Evolutionary conservation across 2,329 filamentous ascomycete genomes (phyloP).

Genomic region (Diaporthe sp.): DNA sequence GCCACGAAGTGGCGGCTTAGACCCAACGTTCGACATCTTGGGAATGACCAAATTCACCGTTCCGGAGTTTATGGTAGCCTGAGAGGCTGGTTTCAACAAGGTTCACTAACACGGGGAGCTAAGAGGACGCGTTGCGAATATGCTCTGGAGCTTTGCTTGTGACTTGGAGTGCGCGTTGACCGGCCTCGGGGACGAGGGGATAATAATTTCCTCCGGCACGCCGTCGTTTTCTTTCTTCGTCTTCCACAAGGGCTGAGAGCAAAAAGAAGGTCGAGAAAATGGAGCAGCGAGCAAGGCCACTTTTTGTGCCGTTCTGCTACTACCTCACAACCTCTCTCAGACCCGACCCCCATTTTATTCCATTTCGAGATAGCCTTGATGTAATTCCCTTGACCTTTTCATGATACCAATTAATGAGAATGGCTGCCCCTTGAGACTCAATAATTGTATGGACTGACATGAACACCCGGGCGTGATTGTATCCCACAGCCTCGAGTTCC

Average conservation of each 20-base stretch:
- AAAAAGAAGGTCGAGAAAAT: conserved; percentile 20
- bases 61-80: conserved; percentile 36
- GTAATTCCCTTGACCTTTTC: conserved; percentile 62
- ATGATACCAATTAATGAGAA: conserved; percentile 65
- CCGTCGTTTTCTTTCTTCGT: conserved; percentile 41
- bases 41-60: conserved; percentile 29
- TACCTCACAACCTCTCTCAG: conserved; percentile 36
- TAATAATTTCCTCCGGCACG: conserved; percentile 38
- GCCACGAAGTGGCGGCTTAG: conserved; percentile 38
- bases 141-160: conserved; percentile 39
- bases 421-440: conserved; percentile 46
- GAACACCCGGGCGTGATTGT: conserved; percentile 5
- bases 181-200: conserved; percentile 34
- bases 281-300: conserved; percentile 36
- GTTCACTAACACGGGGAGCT: conserved; percentile 39
- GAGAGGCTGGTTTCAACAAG: conserved; percentile 35
- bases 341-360: conserved; percentile 37
- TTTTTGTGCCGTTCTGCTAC: conserved; percentile 36
- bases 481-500: not conserved
- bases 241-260: conserved; percentile 39
- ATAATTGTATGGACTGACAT: conserved; percentile 12
- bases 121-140: conserved; percentile 35
- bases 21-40: conserved; percentile 28
- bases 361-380: conserved; percentile 56
- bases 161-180: conserved; percentile 38